Conservation (phyloP, 148 eudicot genomes). For the Rhododendron griersonianum region DNA sequence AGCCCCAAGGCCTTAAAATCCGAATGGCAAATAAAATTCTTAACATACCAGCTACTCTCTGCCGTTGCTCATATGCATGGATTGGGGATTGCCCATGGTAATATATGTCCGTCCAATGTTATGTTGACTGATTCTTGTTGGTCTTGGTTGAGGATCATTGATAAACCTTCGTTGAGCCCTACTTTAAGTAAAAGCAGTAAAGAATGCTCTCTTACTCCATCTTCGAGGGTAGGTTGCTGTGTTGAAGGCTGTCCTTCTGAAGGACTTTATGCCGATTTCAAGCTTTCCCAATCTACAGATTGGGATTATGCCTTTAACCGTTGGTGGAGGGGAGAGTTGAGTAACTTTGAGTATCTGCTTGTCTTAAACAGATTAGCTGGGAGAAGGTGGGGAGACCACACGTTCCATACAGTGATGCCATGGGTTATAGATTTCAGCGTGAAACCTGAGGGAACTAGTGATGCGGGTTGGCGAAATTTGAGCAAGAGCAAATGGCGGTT, state of each 20-base stretch:
- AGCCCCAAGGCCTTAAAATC: slow-evolving; percentile 70
- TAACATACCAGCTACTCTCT: slow-evolving; percentile 81
- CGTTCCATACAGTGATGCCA: slow-evolving; percentile 96
- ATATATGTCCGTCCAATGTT: slow-evolving; percentile 56
- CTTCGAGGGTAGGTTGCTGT: slow-evolving; percentile 24
- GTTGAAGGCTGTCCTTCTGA: slow-evolving; percentile 42
- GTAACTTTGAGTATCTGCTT: slow-evolving; percentile 90
- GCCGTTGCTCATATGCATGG: slow-evolving; percentile 75
- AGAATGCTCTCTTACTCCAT: slow-evolving; percentile 17
- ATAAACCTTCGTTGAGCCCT: slow-evolving; percentile 30
- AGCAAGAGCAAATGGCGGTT: slow-evolving; percentile 97
- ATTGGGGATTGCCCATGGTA: slow-evolving; percentile 75
- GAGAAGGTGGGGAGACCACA: slow-evolving; percentile 97
- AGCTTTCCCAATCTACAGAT: slow-evolving; percentile 41
- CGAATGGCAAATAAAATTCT: slow-evolving; percentile 67
- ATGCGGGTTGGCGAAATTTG: slow-evolving; percentile 84
- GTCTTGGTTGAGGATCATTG: slow-evolving; percentile 76
- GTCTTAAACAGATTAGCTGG: slow-evolving; percentile 84
- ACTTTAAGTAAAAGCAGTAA: slow-evolving; percentile 18
- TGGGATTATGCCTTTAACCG: slow-evolving; percentile 65
- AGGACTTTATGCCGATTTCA: slow-evolving; percentile 62
- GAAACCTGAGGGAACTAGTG: slow-evolving; percentile 63
- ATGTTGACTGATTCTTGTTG: slow-evolving; percentile 64
- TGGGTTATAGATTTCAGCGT: slow-evolving; percentile 94
- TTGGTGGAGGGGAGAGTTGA: slow-evolving; percentile 90